Base-by-base conservation (phyloP, 495 filamentous ascomycete genomes). In the Xylaria bambusicola region DNA sequence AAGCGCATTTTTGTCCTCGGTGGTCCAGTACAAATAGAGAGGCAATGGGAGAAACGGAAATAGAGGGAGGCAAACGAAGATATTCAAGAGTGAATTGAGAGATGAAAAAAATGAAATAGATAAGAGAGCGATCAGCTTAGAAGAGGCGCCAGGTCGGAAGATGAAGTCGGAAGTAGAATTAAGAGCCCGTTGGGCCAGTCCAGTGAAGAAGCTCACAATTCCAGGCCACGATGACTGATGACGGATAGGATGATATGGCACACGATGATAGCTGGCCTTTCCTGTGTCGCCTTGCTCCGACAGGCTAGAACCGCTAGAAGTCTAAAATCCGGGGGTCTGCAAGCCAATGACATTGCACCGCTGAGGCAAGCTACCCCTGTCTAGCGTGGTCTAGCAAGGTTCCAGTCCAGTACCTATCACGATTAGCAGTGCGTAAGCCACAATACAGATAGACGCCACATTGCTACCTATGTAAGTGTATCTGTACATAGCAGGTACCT, bases 1-100 rank as follows among this genome's bases (percentile, higher is more conserved):
- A 80, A 69, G 71, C 81, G 70, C 82, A 85, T 85, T 36, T 61
- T 71, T 31, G n/a, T n/a, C 53, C 23, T 40, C 4, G 55, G 21
- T 47, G 26, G 31, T 26, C 45, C 29, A 42, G 45, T 36, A 54
- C 38, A 46, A 41, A 27, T 61, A 56, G 46, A 60, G 42, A 45
- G 42, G 46, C 1, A 18, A 17, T 50, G n/a, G 47, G 47, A 35
- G 55, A 23, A 52, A 35, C 40, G 27, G 26, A 52, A n/a, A 36
- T 50, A 17, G 47, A 29, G 33, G 18, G 31, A 51, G 17, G n/a
- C 21, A 23, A 48, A 33, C 17, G 23, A 18, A 45, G 44, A 49
- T 33, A 18, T 8, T 31, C 27, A 26, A 52, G 53, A 40, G 47
- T n/a, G 13, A 20, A 50, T 42, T 23, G 23, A 38, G 38, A 42